A percentile compares a stretch with the other conserved stretches of the same genome.
Evolutionary conservation across 2,329 filamentous ascomycete genomes (phyloP).

Genomic region (Cladorrhinum sp.): DNA sequence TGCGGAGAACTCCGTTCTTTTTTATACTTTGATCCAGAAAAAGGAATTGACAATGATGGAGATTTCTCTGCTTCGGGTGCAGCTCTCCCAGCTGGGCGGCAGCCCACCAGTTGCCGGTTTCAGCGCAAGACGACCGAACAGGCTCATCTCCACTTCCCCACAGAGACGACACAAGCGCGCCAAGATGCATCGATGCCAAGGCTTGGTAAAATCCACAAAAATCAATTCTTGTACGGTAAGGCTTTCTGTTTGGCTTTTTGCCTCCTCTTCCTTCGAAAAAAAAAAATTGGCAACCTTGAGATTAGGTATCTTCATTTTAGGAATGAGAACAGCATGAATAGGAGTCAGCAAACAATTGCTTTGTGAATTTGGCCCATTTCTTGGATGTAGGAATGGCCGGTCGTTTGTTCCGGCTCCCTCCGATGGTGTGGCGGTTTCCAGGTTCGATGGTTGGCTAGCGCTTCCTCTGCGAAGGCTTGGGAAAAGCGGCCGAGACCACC

Average conservation of each 20-base stretch:
- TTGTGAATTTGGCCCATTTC: neutral
- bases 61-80: neutral
- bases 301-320: too few species aligned
- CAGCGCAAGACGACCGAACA: neutral
- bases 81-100: neutral
- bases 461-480: neutral
- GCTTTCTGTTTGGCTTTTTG: neutral
- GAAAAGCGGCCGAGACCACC: neutral
- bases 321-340: too few species aligned
- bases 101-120: neutral
- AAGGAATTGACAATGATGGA: neutral
- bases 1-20: too few species aligned
- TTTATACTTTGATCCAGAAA: too few species aligned
- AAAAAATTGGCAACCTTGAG: neutral
- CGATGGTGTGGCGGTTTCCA: neutral
- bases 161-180: neutral
- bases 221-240: neutral
- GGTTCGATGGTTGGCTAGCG: neutral
- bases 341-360: neutral
- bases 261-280: neutral
- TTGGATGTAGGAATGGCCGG: neutral
- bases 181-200: neutral
- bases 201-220: neutral
- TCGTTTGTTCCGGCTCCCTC: neutral
- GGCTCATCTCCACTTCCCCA: constrained; percentile 1